phyloP scores from a whole-genome alignment of 257 asterid genomes.

The Solanum rostratum region DNA sequence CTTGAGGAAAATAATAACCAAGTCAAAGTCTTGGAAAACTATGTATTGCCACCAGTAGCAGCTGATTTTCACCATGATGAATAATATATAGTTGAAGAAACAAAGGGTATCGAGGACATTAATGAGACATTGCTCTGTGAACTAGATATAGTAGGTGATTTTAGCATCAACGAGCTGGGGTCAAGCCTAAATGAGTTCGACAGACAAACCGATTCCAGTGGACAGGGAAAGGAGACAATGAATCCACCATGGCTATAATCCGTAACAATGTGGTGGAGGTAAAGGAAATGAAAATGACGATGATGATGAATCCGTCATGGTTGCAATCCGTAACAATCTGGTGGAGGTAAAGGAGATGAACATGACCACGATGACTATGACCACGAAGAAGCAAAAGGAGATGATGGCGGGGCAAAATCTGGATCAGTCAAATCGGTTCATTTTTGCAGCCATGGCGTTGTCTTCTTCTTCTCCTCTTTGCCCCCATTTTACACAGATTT shows the following conservation, averaged over 20 bases:
- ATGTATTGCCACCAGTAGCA: constrained; percentile 8
- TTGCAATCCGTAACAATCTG: too few relatives aligned
- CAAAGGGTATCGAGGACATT: constrained; percentile 54
- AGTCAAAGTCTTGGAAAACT: background rate
- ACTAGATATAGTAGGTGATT: constrained; percentile 69
- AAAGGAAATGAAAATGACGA: too few relatives aligned
- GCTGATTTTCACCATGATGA: constrained; percentile 21
- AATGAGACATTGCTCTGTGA: constrained; percentile 62
- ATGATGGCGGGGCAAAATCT: too few relatives aligned
- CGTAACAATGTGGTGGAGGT: too few relatives aligned
- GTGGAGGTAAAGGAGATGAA: too few relatives aligned
- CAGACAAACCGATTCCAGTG: constrained; percentile 16
- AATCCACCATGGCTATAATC: too few relatives aligned
- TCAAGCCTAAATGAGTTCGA: constrained; percentile 25
- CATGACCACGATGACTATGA: too few relatives aligned
- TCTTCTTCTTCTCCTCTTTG: background rate
- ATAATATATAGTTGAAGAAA: constrained; percentile 40
- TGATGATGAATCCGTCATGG: too few relatives aligned
- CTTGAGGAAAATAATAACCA: constrained; percentile 2
- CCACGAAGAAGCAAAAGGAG: too few relatives aligned
- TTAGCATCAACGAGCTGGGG: constrained; percentile 22
- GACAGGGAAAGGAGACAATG: background rate
- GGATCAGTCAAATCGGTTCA: background rate
- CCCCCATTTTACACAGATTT: background rate
- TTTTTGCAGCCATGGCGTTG: background rate